Percentiles rank a stretch among this genome's conserved stretches.
Evolutionary conservation across 768 basidiomycete genomes (phyloP).

Genomic region (Termitomyces sp.): DNA sequence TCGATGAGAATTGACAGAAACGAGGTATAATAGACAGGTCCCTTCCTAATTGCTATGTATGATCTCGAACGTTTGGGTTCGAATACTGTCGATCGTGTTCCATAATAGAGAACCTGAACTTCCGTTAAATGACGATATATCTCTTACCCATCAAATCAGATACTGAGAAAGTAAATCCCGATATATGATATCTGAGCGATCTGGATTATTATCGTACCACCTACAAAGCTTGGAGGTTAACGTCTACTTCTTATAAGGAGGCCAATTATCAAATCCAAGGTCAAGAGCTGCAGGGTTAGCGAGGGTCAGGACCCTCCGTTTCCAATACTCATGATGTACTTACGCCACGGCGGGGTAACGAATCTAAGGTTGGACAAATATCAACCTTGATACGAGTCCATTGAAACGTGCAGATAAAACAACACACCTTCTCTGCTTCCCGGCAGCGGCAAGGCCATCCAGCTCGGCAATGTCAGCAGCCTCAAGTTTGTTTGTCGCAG

Average conservation of each 20-base stretch:
- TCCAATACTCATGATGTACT: constrained; percentile 19
- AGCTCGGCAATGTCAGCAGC: constrained; percentile 47
- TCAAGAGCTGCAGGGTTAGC: constrained; percentile 41
- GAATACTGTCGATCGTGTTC: background rate
- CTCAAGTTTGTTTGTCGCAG: constrained; percentile 39
- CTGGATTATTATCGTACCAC: background rate
- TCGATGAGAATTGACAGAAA: background rate
- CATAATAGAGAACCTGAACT: background rate
- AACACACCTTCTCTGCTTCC: constrained; percentile 58
- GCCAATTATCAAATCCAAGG: constrained; percentile 70
- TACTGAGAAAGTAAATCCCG: too few species aligned
- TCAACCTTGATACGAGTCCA: background rate
- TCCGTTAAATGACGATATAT: background rate
- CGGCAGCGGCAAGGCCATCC: constrained; percentile 50
- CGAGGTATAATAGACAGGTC: background rate
- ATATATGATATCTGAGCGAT: background rate
- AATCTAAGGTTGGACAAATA: constrained; percentile 28
- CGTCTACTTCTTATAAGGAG: constrained; percentile 16
- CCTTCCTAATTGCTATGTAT: background rate
- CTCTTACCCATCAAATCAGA: background rate
- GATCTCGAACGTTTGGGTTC: background rate
- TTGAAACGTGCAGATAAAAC: constrained; percentile 5
- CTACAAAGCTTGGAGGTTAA: background rate
- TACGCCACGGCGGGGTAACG: constrained; percentile 67
- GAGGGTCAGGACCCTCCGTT: background rate